Evolutionary conservation across 2,329 filamentous ascomycete species (phyloP), one percentile per base, ranked within the genome.

Genomic region (Pyrenochaeta sp.): DNA sequence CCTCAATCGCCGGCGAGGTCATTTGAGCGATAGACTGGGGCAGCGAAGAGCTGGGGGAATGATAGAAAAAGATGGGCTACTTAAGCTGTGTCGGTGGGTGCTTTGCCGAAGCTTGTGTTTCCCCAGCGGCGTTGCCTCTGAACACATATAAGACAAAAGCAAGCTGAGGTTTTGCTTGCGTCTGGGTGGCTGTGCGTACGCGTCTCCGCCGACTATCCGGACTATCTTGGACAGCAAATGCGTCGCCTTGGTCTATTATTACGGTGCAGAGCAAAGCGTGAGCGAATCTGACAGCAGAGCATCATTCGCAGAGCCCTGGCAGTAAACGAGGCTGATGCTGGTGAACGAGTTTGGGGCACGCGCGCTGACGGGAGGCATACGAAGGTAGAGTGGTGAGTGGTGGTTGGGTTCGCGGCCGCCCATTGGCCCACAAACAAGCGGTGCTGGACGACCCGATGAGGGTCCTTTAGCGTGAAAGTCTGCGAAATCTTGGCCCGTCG

Each of bases 1-100:
- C 95, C 83, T 97, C 91, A 69, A 95, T 83, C 54, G 74, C 68
- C 15, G 67, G 66, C 44, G 68, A 59, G 48, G 73, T 69, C 71
- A 75, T 75, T 57, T 55, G 55, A 66, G 57, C 58, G 58, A 58
- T 45, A 54, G 58, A 61, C 24, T 40, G 49, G 25, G 50, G 54
- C 42, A 61, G 51, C 52, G 50, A 49, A 59, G 48, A 59, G 47
- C 54, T 25, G 45, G 39, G 48, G 43, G 12, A 15, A 13, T 13
- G 12, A 44, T 44, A 44, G 25, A n/a, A 27, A 44, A 44, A 27
- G 42, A 44, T 27, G 42, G 25, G 42, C 42, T 44, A 44, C 42
- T 44, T 44, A 44, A 44, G 62, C 58, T 61, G 57, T 48, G 36
- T 12, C 49, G 59, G 42, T 28, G 56, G 43, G 44, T 37, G 55